Conservation (phyloP, 352 stramenopile species). For the Globisporangium nunn region DNA sequence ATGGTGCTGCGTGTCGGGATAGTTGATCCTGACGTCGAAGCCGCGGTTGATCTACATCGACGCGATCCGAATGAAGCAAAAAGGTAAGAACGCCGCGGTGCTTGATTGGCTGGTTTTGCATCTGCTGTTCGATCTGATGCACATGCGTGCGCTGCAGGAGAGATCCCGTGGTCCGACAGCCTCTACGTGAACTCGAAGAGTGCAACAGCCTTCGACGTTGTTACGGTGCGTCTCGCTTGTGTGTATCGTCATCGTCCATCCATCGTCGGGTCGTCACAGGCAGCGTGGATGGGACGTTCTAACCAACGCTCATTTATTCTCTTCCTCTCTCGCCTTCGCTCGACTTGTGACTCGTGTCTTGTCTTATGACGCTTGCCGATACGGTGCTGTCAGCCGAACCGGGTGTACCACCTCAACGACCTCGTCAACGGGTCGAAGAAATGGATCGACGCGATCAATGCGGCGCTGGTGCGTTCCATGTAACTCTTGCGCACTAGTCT, state of each 20-base stretch:
- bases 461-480: slow-evolving; percentile 60
- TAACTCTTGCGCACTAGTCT: slow-evolving; percentile 13
- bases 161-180: slow-evolving; percentile 82
- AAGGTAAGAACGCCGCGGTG: slow-evolving; percentile 21
- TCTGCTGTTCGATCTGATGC: neutral
- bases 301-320: no score
- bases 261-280: neutral
- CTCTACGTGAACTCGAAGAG: slow-evolving; percentile 86
- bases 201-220: slow-evolving; percentile 77
- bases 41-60: slow-evolving; percentile 88
- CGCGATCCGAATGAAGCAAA: slow-evolving; percentile 87
- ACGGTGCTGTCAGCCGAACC: slow-evolving; percentile 50
- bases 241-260: no score
- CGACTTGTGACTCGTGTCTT: neutral
- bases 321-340: neutral
- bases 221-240: slow-evolving; percentile 41
- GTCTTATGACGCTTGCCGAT: neutral
- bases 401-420: slow-evolving; percentile 85
- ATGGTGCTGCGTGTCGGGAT: neutral
- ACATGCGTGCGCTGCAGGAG: slow-evolving; percentile 19
- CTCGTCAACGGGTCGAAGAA: slow-evolving; percentile 87
- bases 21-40: slow-evolving; percentile 82
- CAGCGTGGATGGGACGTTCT: neutral
- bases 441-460: slow-evolving; percentile 86
- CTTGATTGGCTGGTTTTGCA: no score